Evolutionary conservation across 2,329 filamentous ascomycete species (phyloP).

Genomic region (Leptographium procerum): DNA sequence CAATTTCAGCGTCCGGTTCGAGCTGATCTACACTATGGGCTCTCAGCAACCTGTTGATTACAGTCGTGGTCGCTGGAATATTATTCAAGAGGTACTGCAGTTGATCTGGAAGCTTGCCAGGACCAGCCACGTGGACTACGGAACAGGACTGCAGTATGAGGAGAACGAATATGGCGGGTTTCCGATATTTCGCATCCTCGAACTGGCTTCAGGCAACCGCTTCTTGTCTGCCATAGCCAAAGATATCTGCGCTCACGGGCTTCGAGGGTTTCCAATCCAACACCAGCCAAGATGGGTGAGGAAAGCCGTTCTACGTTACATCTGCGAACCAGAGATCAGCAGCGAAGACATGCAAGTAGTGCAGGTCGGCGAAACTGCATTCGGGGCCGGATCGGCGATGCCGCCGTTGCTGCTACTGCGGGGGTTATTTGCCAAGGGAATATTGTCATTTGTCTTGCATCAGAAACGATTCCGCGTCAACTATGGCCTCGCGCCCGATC

Average conservation of each 20-base stretch:
- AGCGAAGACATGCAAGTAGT: slow-evolving; percentile 11
- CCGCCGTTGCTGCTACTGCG: slow-evolving; percentile 35
- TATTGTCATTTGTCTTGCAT: slow-evolving; percentile 40
- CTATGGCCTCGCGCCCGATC: slow-evolving; percentile 41
- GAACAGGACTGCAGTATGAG: background rate
- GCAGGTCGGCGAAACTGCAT: background rate
- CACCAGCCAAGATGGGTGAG: slow-evolving; percentile 10
- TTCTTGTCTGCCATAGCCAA: background rate
- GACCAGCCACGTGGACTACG: background rate
- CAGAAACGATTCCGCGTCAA: slow-evolving; percentile 55
- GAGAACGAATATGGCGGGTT: background rate
- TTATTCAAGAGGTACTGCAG: slow-evolving; percentile 37
- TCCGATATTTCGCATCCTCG: background rate
- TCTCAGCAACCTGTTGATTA: slow-evolving; percentile 36
- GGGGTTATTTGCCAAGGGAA: slow-evolving; percentile 42
- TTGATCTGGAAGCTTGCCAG: background rate
- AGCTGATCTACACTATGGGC: slow-evolving; percentile 53
- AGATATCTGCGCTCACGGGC: background rate
- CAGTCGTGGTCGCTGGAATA: slow-evolving; percentile 42
- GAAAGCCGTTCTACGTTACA: slow-evolving; percentile 20
- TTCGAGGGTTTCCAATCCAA: slow-evolving; percentile 27
- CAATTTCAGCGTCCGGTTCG: slow-evolving; percentile 47
- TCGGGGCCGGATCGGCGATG: background rate
- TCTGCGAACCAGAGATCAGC: slow-evolving; percentile 25
- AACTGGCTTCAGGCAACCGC: background rate